Evolutionary conservation across 108 stramenopile genomes (phyloP).

Genomic region (Phaeodactylum tricornutum): DNA sequence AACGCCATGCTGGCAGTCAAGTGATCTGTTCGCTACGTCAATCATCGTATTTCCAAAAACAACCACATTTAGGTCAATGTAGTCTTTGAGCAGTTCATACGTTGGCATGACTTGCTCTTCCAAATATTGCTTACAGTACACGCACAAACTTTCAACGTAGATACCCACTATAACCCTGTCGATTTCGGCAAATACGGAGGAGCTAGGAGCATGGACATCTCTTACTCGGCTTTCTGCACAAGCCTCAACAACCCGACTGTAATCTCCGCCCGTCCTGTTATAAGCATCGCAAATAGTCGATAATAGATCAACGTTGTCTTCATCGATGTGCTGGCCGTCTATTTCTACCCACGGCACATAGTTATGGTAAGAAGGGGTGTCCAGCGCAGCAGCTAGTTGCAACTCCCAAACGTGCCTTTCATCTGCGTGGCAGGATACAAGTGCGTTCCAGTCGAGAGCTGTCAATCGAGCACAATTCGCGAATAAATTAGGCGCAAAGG

Average conservation of each 20-base stretch:
- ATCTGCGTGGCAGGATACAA: conserved; percentile 22
- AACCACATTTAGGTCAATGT: conserved; percentile 13
- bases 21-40: not conserved
- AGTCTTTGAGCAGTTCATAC: conserved; percentile 7
- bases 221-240: no score
- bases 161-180: not conserved
- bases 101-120: conserved; percentile 9
- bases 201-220: no score
- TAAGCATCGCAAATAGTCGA: conserved; percentile 16
- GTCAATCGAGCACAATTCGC: conserved; percentile 9
- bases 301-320: conserved; percentile 14
- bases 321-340: conserved; percentile 15
- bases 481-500: conserved; percentile 16
- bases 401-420: conserved; percentile 10
- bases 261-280: no score
- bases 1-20: conserved; percentile 30
- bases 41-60: conserved; percentile 31
- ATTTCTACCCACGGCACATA: conserved; percentile 34
- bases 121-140: conserved; percentile 25
- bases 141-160: conserved; percentile 11
- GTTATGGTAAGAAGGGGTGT: conserved; percentile 21
- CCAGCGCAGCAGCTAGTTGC: conserved; percentile 10
- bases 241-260: no score
- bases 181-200: no score
- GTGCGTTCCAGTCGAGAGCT: not conserved